Conservation (phyloP, 495 filamentous ascomycete species). For the Amorphotheca resinae region DNA sequence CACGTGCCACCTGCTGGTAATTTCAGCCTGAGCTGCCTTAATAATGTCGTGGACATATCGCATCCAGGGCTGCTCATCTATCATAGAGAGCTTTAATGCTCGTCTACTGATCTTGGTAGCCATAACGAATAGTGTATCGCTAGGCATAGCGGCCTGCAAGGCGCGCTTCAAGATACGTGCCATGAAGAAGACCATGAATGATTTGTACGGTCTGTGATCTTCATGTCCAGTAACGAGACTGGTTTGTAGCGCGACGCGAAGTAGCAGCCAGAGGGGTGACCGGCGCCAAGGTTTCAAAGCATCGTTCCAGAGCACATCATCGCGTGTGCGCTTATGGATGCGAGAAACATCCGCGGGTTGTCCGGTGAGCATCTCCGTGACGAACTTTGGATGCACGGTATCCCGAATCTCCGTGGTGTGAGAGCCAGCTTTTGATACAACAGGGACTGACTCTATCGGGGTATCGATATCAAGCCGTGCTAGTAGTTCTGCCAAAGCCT, state of each 20-base stretch:
- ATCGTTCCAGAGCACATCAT: constrained; percentile 43
- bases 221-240: constrained; percentile 8
- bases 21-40: not conserved
- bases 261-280: constrained; percentile 46
- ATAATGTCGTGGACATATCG: constrained; percentile 16
- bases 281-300: constrained; percentile 37
- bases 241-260: constrained; percentile 41
- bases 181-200: constrained; percentile 42
- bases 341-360: constrained; percentile 16
- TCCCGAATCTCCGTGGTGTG: constrained; percentile 36
- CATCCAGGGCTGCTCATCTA: not conserved
- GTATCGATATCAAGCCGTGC: constrained; percentile 30
- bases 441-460: constrained; percentile 26
- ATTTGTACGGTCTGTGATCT: constrained; percentile 35
- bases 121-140: constrained; percentile 33
- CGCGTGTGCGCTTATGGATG: constrained; percentile 46
- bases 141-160: not conserved
- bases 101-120: constrained; percentile 37
- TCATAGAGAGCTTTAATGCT: constrained; percentile 30
- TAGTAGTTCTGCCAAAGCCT: constrained; percentile 29
- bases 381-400: constrained; percentile 38
- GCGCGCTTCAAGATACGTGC: constrained; percentile 24
- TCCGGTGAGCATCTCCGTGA: constrained; percentile 44
- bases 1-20: constrained; percentile 1
- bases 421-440: constrained; percentile 28